Evolutionary conservation across 257 asterid species (phyloP).

Genomic region (Scutellaria barbata): DNA sequence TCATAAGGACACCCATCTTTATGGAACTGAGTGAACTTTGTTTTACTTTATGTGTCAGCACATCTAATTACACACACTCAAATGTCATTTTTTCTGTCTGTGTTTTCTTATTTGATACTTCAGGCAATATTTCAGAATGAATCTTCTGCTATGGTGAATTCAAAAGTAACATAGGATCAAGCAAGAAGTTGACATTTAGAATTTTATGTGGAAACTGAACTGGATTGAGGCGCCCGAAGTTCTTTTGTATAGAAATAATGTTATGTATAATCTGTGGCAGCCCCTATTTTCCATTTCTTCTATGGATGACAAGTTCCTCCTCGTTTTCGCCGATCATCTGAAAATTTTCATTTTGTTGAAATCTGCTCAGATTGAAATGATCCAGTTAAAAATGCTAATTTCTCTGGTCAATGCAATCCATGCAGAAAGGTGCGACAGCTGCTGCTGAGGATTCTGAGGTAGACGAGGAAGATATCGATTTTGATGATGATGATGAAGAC

Average conservation of each 20-base stretch:
- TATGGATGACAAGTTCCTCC: background rate
- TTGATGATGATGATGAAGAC: constrained; percentile 85
- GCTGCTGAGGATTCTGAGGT: constrained; percentile 76
- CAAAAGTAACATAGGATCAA: background rate
- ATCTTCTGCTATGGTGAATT: background rate
- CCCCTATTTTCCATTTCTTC: background rate
- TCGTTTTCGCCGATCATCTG: background rate
- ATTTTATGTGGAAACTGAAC: background rate
- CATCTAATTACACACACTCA: background rate
- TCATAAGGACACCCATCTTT: constrained; percentile 1
- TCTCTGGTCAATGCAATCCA: constrained; percentile 21
- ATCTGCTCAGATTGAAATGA: constrained; percentile 8
- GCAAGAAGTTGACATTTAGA: constrained; percentile 10
- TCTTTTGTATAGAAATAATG: background rate
- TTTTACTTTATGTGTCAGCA: constrained; percentile 8
- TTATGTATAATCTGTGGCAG: background rate
- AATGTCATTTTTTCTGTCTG: background rate
- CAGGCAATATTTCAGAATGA: constrained; percentile 9
- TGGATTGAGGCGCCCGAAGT: background rate
- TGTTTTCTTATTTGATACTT: background rate
- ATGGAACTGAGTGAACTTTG: background rate
- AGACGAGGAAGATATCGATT: constrained; percentile 81
- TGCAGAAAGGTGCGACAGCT: constrained; percentile 74
- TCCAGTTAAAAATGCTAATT: constrained; percentile 12
- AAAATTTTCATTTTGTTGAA: background rate